Evolutionary conservation across 495 filamentous ascomycete species (phyloP).

Genomic region (Neurospora sp.): DNA sequence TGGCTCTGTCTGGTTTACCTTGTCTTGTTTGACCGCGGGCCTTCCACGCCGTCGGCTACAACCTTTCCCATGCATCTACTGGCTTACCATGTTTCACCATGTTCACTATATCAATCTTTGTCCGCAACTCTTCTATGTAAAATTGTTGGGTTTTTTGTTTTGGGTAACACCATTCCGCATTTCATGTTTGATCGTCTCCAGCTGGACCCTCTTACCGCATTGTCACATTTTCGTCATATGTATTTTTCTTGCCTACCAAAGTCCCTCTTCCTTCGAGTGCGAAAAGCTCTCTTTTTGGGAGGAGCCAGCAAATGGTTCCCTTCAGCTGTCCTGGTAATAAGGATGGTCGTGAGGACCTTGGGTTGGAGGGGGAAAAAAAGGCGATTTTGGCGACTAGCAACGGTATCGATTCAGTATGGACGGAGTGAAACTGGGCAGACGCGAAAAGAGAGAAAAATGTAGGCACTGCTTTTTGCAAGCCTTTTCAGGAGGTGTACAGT

Average conservation of each 20-base stretch:
- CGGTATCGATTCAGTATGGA: neutral
- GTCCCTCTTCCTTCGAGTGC: neutral
- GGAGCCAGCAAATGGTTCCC: neutral
- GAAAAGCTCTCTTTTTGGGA: neutral
- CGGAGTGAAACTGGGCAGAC: neutral
- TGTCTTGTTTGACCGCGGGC: constrained; percentile 7
- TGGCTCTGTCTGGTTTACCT: constrained; percentile 3
- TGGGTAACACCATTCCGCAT: neutral
- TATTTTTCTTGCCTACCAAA: neutral
- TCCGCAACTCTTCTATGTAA: neutral
- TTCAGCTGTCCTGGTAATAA: neutral
- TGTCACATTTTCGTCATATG: neutral
- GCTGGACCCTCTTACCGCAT: neutral
- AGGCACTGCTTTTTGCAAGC: neutral
- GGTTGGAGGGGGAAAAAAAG: neutral
- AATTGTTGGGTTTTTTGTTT: neutral
- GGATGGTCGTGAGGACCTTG: neutral
- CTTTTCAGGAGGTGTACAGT: neutral
- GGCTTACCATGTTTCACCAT: neutral
- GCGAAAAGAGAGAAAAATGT: neutral
- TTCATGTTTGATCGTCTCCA: neutral
- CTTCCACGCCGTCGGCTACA: constrained; percentile 6
- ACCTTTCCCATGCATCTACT: neutral
- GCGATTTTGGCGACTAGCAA: neutral
- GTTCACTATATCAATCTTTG: neutral